Evolutionary conservation across 345 rosid species (phyloP).

Genomic region (Carallia brachiata): DNA sequence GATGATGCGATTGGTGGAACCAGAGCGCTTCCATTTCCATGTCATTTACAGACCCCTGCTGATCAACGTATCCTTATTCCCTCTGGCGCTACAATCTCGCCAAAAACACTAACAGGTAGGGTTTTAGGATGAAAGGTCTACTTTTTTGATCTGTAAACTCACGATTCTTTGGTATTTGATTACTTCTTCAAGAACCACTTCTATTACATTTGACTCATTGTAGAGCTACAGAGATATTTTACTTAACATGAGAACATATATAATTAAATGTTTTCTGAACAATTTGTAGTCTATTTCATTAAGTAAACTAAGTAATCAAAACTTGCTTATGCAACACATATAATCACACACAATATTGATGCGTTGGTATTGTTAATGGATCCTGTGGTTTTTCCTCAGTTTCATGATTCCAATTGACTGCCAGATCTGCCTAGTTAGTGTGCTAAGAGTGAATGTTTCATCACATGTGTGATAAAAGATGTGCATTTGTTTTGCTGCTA

Average conservation of each 20-base stretch:
- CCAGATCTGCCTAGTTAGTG: no score
- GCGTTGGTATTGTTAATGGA: no score
- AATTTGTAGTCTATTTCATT: no score
- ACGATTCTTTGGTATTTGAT: not conserved
- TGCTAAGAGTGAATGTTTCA: no score
- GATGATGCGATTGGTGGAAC: conserved; percentile 39
- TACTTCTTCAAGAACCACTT: not conserved
- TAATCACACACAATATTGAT: no score
- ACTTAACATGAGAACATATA: not conserved
- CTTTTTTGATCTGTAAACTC: not conserved
- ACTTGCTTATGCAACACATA: no score
- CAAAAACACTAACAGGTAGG: conserved; percentile 53
- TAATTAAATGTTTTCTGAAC: no score
- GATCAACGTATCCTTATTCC: conserved; percentile 34
- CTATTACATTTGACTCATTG: not conserved
- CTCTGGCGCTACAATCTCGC: conserved; percentile 40
- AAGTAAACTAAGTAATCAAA: no score
- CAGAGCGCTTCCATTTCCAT: conserved; percentile 36
- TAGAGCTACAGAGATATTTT: not conserved
- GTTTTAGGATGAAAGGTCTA: conserved; percentile 22
- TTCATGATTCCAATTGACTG: no score
- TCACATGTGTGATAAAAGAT: no score
- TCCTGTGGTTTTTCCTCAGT: no score
- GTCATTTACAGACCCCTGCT: conserved; percentile 32
- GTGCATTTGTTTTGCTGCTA: no score